Percentiles rank a stretch among this genome's conserved stretches.
Conservation (phyloP, 192 early-diverging fungal species). For the Oehlia diaphana region DNA sequence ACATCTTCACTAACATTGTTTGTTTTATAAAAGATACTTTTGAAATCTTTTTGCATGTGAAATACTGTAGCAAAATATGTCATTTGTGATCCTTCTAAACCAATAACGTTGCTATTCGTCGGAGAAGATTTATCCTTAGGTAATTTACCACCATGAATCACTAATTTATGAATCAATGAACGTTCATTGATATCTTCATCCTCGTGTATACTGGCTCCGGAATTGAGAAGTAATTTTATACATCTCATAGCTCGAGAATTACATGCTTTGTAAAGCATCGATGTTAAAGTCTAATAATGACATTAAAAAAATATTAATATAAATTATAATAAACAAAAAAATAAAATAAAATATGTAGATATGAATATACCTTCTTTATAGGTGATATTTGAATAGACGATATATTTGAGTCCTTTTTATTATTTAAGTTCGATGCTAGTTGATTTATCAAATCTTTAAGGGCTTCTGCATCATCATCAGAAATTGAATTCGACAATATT, state of each 20-base stretch:
- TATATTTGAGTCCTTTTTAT: not conserved
- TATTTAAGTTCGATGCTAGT: not conserved
- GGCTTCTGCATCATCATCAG: not conserved
- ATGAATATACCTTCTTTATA: not conserved
- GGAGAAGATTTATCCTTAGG: slow-evolving; percentile 4
- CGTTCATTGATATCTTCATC: slow-evolving; percentile 61
- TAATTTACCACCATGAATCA: slow-evolving; percentile 48
- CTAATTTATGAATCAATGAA: slow-evolving; percentile 57
- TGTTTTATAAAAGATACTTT: not conserved
- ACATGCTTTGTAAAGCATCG: slow-evolving; percentile 43
- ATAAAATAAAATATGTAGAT: not conserved
- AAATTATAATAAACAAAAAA: not conserved
- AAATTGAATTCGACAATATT: not conserved
- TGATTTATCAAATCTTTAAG: not conserved
- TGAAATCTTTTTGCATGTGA: not conserved
- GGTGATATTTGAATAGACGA: not conserved
- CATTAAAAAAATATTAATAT: slow-evolving; percentile 18
- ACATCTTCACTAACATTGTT: slow-evolving; percentile 36
- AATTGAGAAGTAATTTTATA: slow-evolving; percentile 38
- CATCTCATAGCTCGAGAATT: slow-evolving; percentile 39
- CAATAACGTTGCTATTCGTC: not conserved
- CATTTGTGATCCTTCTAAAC: not conserved
- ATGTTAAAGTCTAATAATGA: slow-evolving; percentile 27
- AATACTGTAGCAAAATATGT: not conserved
- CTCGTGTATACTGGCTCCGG: slow-evolving; percentile 35